phyloP scores from a whole-genome alignment of 768 basidiomycete genomes.

The Rhodotorula sphaerocarpa region DNA sequence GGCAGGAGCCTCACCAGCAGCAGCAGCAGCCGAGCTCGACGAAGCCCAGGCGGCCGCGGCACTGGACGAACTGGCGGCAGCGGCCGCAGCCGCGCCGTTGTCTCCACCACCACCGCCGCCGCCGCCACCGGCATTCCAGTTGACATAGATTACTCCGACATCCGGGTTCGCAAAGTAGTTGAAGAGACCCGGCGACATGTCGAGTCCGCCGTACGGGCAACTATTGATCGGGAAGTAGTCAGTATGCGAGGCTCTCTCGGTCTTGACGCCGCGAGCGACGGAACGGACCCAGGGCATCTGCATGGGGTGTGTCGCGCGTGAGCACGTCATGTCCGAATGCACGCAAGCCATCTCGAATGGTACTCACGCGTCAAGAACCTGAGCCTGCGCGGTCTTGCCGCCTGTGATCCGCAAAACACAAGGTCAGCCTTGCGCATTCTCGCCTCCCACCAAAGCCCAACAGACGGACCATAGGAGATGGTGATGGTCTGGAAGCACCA shows the following conservation, averaged over 20 bases:
- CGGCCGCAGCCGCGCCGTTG: conserved; percentile 1
- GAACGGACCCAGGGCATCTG: conserved; percentile 2
- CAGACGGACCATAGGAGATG: conserved; percentile 42
- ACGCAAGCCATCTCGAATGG: too few species aligned
- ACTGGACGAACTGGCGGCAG: conserved; percentile 1
- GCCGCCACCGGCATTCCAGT: conserved; percentile 45
- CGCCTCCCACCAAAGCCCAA: too few species aligned
- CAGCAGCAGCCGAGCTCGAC: not conserved
- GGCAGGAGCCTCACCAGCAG: not conserved
- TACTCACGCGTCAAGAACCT: conserved; percentile 46
- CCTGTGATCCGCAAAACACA: conserved; percentile 1
- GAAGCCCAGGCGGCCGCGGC: not conserved
- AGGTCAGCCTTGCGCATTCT: too few species aligned
- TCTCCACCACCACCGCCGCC: not conserved
- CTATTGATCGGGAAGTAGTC: conserved; percentile 35
- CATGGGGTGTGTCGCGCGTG: too few species aligned
- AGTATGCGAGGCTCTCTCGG: not conserved
- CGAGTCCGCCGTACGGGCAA: conserved; percentile 48
- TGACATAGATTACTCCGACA: conserved; percentile 45
- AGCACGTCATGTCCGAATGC: too few species aligned
- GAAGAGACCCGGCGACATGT: conserved; percentile 51
- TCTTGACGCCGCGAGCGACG: not conserved
- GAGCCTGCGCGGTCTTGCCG: conserved; percentile 40
- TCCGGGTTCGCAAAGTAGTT: conserved; percentile 43
- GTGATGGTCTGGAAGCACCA: conserved; percentile 49